Base-by-base conservation (phyloP, 2,329 filamentous ascomycete genomes). In the Aspergillus sp. region DNA sequence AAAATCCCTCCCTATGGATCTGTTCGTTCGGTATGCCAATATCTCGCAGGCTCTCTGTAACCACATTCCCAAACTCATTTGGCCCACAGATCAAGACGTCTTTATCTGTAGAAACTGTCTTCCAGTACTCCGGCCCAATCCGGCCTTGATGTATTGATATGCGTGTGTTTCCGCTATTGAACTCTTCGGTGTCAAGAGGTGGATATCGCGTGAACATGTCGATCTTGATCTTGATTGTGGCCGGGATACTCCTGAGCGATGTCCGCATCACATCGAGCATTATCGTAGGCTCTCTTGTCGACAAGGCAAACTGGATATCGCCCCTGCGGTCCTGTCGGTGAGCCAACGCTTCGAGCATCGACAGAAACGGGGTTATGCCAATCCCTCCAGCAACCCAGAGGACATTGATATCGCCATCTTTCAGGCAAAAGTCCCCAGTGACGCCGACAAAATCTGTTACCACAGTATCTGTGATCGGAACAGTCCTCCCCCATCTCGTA, bases 71-170 rank as follows among this genome's bases (percentile, higher is more conserved):
- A 39, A 68, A 66, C 12, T 32, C 55, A 39, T 58, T 62, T 2
- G 65, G 65, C 1, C 65, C 64, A 49, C 64, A 67, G 18, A 68
- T 62, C 8, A 67, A 59, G 13, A 60, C 56, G 2, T 64, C 53
- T 39, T 63, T 60, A 15, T 55, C 24, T 1, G 24, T 44, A 3
- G 58, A 15, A 15, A 47, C 20, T 6, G 20, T 20, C 11, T 20
- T 34, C 63, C 62, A 64, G 22, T 57, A 61, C 12, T 55, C 36
- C 6, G 43, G 26, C 42, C n/a, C 22, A 24, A 55, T 32, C 2
- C 44, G n/a, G 8, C 52, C 52, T 8, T 42, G 3, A 30, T 48
- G 24, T 6, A 42, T 32, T 5, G 13, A 30, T n/a, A 55, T 13
- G 2, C 22, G 36, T 5, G 24, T 30, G 7, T n/a, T n/a, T n/a